Percentiles rank a stretch among this genome's conserved stretches.
These are phyloP conservation scores for Eucalyptus erythrocorys DNA, from an alignment of 345 rosid species.

Conservation along the genomic window DNA sequence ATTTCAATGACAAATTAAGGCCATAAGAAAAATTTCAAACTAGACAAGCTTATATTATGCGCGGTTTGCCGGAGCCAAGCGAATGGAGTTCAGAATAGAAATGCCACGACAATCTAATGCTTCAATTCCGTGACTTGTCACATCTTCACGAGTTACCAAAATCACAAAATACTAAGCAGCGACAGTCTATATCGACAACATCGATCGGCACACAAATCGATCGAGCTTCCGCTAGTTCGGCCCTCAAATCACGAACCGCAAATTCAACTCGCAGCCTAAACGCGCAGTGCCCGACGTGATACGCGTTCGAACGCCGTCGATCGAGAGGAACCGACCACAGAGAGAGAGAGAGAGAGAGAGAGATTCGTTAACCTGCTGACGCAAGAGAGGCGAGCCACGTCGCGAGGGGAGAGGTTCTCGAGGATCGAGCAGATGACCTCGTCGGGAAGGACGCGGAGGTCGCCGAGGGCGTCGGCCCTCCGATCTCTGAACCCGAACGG, in stretches of 20 bases:
- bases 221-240: not conserved
- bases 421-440: conserved; percentile 55
- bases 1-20: not conserved
- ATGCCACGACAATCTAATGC: not conserved
- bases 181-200: not conserved
- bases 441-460: conserved; percentile 56
- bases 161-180: not conserved
- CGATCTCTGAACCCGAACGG: conserved; percentile 34
- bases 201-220: not conserved
- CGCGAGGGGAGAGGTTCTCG: conserved; percentile 56
- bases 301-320: not conserved
- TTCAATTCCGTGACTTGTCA: not conserved
- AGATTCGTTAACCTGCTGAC: conserved; percentile 63
- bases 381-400: conserved; percentile 68
- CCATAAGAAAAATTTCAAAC: not conserved
- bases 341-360: not conserved
- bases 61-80: not conserved
- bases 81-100: not conserved
- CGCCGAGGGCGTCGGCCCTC: conserved; percentile 59
- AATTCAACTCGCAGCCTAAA: not conserved
- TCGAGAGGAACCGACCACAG: not conserved
- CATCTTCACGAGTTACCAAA: not conserved
- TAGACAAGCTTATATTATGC: not conserved
- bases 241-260: not conserved
- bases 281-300: not conserved